Evolutionary conservation across 108 stramenopile genomes (phyloP), one percentile per base, ranked within the genome.

Genomic region (Cyclotella distinguenda): DNA sequence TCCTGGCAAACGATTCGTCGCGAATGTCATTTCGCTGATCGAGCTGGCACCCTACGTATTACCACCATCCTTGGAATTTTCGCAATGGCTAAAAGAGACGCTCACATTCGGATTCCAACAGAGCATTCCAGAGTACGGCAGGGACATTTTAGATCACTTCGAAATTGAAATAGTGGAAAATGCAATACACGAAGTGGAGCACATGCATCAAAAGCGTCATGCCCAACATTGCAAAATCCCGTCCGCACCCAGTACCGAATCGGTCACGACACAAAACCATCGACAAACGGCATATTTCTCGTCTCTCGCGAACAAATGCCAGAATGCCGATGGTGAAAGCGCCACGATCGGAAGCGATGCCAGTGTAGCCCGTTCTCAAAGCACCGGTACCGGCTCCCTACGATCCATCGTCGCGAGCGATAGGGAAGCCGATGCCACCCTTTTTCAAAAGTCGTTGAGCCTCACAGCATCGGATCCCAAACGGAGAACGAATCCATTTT

Each of bases 261-360:
- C 67, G 43, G 52, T 48, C 36, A 61, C 16, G 40, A 45, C 36
- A 54, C 56, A 68, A 27, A 47, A 52, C 18, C n/a, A 53, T 44
- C 66, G 66, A 1, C 76, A 77, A 39, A 47, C 51, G 34, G 76
- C 76, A 12, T 77, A 64, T 55, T 77, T 77, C 60, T 68, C 68
- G 22, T 77, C 76, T 9, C 53, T 77, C 3, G 57, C 42, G 19
- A 60, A 54, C 18, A 64, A 40, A 36, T 59, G 21, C 46, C 58
- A 27, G 21, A 61, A 55, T 49, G 54, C 54, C 13, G 61, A 76
- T 32, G 68, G 61, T 30, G 76, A 77, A 50, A 56, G 54, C 26
- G 68, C 68, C 12, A 56, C 76, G 10, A 62, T 64, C 11, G 35
- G 61, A 9, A 61, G 68, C n/a, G 61, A 62, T 23, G 61, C 33